Base-by-base conservation (phyloP, 1,284 basidiomycete genomes). In the Xerocomus minutiporus region DNA sequence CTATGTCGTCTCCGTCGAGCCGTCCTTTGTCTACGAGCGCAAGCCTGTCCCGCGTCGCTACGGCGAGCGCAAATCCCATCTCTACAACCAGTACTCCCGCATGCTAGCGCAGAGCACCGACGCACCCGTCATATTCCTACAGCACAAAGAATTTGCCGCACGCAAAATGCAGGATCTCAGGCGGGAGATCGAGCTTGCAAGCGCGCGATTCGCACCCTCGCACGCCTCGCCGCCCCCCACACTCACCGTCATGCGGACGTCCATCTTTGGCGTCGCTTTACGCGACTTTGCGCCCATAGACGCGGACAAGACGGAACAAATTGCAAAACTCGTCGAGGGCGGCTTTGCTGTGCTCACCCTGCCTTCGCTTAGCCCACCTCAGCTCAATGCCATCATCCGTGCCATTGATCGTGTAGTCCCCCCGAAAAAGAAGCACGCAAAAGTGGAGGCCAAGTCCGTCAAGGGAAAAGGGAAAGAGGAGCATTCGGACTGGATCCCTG, bases 41-140 rank as follows among this genome's bases (percentile, higher is more conserved):
- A 84, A 81, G 60, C 71, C 73, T 42, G 67, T 68, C 15, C 80
- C 81, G 2, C 86, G 88, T 46, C 73, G 78, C 55, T 91, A 86
- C 65, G 76, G 74, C 52, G 80, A 82, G 66, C 84, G 85, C 66
- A 91, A 91, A 68, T 77, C 83, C 1, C 82, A 80, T 69, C 84
- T 89, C 67, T 87, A 83, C 71, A 77, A 82, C 74, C 83, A 84
- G 69, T 91, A 90, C 76, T 75, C 77, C 51, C 75, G 73, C 57
- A 79, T 89, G 55, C 76, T 91, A 59, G 68, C 80, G 52, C 70
- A 74, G 48, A 79, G 77, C 68, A 61, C 69, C 28, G 62, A 73
- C 29, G 74, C 79, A 5, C 86, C 88, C 34, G 71, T 91, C 64
- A 71, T 91, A 59, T 77, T 91, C 68, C 77, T 91, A 48, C 78